Evolutionary conservation across 2,329 filamentous ascomycete genomes (phyloP), one percentile per base, ranked within the genome.

Genomic region (Monosporascus sp.): DNA sequence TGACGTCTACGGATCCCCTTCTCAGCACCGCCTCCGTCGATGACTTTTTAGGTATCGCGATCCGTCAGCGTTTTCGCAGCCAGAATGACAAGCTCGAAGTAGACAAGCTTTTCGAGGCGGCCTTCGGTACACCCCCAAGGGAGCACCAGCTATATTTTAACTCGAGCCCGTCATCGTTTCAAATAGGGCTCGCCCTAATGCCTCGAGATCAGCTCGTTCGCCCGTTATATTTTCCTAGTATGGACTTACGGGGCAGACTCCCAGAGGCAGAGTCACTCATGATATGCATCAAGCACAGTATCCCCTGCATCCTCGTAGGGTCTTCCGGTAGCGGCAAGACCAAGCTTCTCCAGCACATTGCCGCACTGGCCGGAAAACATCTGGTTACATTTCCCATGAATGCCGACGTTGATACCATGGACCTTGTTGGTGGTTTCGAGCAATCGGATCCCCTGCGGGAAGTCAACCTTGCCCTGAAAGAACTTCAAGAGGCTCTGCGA

Each of bases 381-480:
- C 75, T 97, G 3, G 82, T 92, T 34, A 88, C 91, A 17, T 90
- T 97, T 63, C 86, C 92, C 1, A 84, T 99, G 73, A 99, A 96
- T 66, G 87, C 92, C 7, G 95, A 99, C 63, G 89, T 96, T 45
- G 94, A 99, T 69, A 92, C 93, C 1, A 96, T 96, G 85, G 94
- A 99, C 71, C 83, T 99, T 52, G 90, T 99, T 53, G 94, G 94
- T 64, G 94, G 94, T 0, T 99, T 96, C 66, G 94, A 99, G 69
- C 94, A 99, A 71, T 86, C 90, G 19, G 94, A 99, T 67, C 85
- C 90, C 22, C 79, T 88, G 50, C 82, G 93, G 52, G 83, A 88
- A 56, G 76, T 90, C 5, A 85, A 87, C 51, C 75, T 77, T n/a
- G 77, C 83, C 59, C 66, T 87, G 7, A 69, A 75, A 26, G 63